Base-by-base conservation (phyloP, 2,329 filamentous ascomycete species). In the Fusarium pseudonygamai region DNA sequence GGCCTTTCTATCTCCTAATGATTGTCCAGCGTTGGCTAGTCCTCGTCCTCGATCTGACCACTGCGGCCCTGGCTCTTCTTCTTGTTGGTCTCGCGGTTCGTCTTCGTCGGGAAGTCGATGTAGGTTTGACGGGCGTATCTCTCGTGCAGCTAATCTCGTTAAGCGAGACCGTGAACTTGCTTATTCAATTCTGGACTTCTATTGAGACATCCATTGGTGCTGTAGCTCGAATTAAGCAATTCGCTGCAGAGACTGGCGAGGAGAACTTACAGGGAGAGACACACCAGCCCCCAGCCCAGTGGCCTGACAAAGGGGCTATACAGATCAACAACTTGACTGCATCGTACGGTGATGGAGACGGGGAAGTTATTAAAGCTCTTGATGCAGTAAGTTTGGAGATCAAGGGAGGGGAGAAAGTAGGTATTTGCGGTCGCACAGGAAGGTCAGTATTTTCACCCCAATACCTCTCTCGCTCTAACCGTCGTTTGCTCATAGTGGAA, bases 21-120 rank as follows among this genome's bases (percentile, higher is more conserved):
- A 85, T 85, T 43, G 84, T 90, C 7, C 90, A 91, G 75, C 83
- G 87, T 40, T 91, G 89, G 89, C 80, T 90, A 0, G 84, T 81
- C 0, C 78, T 90, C 3, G 85, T 87, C 0, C 76, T 90, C 3
- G 86, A 88, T 64, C 76, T 89, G 34, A 80, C 86, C 2, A 85
- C 87, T 0, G 82, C 85, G 1, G 83, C 75, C 7, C 80, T 89
- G 20, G 85, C 86, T 3, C 80, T 86, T 2, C 74, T 87, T 12
- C 74, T 88, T 7, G 84, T 89, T 22, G 80, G 45, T 78, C 86
- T 88, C 15, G 84, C 86, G 4, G 83, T 87, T 22, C 61, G 75
- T 45, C 73, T 81, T 15, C 71, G 75, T 10, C 67, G 67, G 2
- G 73, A 72, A 12, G 77, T 80, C 8, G 78, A 77, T 12, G 70